Evolutionary conservation across 2,329 filamentous ascomycete species (phyloP).

Genomic region (Dactylellina sp.): DNA sequence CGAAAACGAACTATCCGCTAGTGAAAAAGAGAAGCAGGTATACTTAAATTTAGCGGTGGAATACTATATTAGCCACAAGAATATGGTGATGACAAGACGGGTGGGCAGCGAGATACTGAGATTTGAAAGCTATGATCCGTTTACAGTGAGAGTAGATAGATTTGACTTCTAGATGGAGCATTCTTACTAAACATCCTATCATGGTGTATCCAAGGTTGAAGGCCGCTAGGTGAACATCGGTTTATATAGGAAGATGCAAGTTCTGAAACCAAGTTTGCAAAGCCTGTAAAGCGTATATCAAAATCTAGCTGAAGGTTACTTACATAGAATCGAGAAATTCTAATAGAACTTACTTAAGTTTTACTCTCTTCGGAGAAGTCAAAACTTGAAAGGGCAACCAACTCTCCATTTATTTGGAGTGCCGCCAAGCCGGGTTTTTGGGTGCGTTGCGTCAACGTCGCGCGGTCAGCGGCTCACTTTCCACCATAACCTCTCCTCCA

Average conservation of each 20-base stretch:
- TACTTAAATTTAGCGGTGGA: not conserved
- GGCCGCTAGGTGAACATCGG: too few species aligned
- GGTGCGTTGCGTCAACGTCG: not conserved
- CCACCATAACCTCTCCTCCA: not conserved
- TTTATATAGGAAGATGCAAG: too few species aligned
- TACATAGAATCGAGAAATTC: too few species aligned
- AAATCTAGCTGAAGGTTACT: too few species aligned
- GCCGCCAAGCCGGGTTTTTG: not conserved
- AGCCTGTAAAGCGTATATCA: too few species aligned
- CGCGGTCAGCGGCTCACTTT: not conserved
- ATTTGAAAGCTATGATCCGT: constrained; percentile 7
- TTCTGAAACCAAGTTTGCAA: too few species aligned
- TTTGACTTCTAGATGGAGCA: not conserved
- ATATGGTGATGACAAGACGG: not conserved
- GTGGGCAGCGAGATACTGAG: not conserved
- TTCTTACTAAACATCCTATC: too few species aligned
- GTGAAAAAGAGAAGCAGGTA: not conserved
- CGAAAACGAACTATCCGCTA: not conserved
- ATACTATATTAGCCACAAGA: not conserved
- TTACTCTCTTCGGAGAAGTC: too few species aligned
- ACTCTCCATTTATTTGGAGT: too few species aligned
- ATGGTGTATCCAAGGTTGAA: too few species aligned
- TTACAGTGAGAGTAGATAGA: not conserved
- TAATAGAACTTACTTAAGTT: too few species aligned
- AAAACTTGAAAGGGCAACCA: too few species aligned